Conservation (phyloP, 176 grass and related monocot genomes). For the Poa annua region DNA sequence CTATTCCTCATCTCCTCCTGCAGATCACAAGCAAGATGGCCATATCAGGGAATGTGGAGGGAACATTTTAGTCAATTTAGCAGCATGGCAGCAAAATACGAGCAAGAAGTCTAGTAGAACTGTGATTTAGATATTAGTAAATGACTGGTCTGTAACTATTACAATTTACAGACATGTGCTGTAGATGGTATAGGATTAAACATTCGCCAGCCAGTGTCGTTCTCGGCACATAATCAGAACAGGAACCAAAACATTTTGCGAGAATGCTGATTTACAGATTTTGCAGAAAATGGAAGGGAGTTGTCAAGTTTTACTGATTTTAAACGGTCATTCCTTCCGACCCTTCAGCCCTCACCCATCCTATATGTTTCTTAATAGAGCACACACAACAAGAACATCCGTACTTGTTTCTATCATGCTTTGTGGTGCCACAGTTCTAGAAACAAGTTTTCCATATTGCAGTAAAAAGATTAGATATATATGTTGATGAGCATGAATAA, state of each 20-base stretch:
- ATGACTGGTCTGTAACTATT: constrained; percentile 10
- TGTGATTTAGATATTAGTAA: not conserved
- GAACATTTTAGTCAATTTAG: constrained; percentile 21
- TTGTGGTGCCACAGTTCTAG: constrained; percentile 11
- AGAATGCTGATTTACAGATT: constrained; percentile 3
- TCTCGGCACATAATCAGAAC: constrained; percentile 2
- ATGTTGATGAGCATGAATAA: not conserved
- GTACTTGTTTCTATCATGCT: not conserved
- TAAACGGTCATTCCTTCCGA: not conserved
- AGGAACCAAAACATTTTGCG: not conserved
- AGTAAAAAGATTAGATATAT: not conserved
- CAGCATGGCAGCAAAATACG: not conserved
- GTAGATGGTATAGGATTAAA: not conserved
- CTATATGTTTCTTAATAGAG: not conserved
- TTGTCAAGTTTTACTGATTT: not conserved
- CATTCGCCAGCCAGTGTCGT: not conserved
- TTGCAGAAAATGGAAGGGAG: not conserved
- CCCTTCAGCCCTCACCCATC: not conserved
- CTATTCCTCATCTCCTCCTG: constrained; percentile 84
- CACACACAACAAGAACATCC: not conserved
- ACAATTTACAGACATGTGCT: constrained; percentile 13
- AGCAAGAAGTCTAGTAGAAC: constrained; percentile 1
- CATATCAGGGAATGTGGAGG: constrained; percentile 5
- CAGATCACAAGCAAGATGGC: constrained; percentile 36
- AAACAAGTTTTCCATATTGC: not conserved